phyloP scores from a whole-genome alignment of 2,329 filamentous ascomycete genomes.

The Fusarium verrucosum region DNA sequence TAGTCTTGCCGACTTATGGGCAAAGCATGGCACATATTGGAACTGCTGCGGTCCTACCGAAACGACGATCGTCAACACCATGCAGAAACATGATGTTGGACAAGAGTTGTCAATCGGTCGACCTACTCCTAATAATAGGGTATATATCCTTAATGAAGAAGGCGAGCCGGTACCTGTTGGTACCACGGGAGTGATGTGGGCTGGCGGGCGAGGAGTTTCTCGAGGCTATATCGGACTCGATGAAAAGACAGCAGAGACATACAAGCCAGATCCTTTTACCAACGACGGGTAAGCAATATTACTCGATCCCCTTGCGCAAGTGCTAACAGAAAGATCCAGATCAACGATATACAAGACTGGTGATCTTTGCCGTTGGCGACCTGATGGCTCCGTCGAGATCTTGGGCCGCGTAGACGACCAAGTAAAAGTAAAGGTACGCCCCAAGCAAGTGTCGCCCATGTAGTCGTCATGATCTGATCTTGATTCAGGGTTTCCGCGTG shows the following conservation, averaged over 20 bases:
- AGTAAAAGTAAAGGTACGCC: constrained; percentile 65
- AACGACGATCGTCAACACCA: constrained; percentile 68
- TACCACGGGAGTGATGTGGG: constrained; percentile 63
- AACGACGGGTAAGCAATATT: constrained; percentile 57
- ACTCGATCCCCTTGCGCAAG: no score
- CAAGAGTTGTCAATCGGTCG: constrained; percentile 61
- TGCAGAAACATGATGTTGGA: constrained; percentile 59
- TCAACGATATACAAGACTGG: constrained; percentile 67
- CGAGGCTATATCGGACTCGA: constrained; percentile 65
- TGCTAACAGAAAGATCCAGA: constrained; percentile 10
- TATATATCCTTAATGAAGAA: constrained; percentile 63
- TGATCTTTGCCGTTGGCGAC: constrained; percentile 64
- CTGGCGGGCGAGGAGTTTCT: constrained; percentile 64
- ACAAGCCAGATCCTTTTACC: constrained; percentile 60
- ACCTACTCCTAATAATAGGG: constrained; percentile 58
- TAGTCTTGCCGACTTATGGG: constrained; percentile 65
- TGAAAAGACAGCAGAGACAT: constrained; percentile 60
- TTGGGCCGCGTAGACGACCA: constrained; percentile 69
- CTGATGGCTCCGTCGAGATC: constrained; percentile 63
- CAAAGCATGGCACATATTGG: constrained; percentile 58
- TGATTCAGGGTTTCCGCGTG: constrained; percentile 63
- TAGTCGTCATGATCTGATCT: constrained; percentile 2
- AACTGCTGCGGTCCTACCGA: constrained; percentile 70
- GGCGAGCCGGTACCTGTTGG: constrained; percentile 56
- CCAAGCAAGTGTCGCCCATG: not conserved